Percentiles rank a stretch among this genome's conserved stretches.
These are phyloP conservation scores for Cafeteria roenbergensis DNA, from an alignment of 108 stramenopile species.

Conservation along the genomic window DNA sequence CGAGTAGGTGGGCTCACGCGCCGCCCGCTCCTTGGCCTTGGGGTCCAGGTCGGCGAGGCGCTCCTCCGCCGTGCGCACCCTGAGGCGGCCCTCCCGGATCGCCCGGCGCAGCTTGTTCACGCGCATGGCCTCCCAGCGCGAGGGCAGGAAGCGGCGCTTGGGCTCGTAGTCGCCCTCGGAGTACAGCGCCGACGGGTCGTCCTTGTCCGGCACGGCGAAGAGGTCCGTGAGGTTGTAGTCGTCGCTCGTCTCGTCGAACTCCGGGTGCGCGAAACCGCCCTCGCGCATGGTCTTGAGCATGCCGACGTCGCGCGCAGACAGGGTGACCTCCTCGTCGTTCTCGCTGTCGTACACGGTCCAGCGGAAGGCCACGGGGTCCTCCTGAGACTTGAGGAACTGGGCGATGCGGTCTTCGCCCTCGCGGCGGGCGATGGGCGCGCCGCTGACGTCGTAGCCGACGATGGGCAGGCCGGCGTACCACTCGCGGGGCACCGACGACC, in stretches of 20 bases:
- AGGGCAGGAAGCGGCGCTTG: slow-evolving; percentile 46
- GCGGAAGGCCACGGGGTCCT: slow-evolving; percentile 51
- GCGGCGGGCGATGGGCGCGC: slow-evolving; percentile 50
- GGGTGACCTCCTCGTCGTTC: slow-evolving; percentile 69
- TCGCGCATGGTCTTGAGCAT: slow-evolving; percentile 73
- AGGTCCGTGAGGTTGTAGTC: slow-evolving; percentile 83
- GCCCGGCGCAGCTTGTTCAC: slow-evolving; percentile 67
- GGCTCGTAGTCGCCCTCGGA: slow-evolving; percentile 58
- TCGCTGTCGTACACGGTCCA: slow-evolving; percentile 83
- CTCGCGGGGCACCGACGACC: slow-evolving; percentile 84
- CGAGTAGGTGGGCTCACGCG: slow-evolving; percentile 54
- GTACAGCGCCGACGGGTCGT: slow-evolving; percentile 64
- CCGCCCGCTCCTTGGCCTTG: too few species aligned
- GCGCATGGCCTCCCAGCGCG: slow-evolving; percentile 69
- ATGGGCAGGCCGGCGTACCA: slow-evolving; percentile 81
- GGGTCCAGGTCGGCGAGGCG: slow-evolving; percentile 42
- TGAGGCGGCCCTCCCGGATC: slow-evolving; percentile 68
- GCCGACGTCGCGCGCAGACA: slow-evolving; percentile 75
- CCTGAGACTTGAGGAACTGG: slow-evolving; percentile 54
- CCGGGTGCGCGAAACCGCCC: slow-evolving; percentile 89
- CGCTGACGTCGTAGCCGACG: slow-evolving; percentile 82
- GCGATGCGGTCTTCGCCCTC: slow-evolving; percentile 53
- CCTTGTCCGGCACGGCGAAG: too few species aligned
- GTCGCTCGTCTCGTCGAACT: slow-evolving; percentile 71
- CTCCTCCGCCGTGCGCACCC: slow-evolving; percentile 54